Conservation (phyloP, 306 rosid genomes). For the Medicago arabica region DNA sequence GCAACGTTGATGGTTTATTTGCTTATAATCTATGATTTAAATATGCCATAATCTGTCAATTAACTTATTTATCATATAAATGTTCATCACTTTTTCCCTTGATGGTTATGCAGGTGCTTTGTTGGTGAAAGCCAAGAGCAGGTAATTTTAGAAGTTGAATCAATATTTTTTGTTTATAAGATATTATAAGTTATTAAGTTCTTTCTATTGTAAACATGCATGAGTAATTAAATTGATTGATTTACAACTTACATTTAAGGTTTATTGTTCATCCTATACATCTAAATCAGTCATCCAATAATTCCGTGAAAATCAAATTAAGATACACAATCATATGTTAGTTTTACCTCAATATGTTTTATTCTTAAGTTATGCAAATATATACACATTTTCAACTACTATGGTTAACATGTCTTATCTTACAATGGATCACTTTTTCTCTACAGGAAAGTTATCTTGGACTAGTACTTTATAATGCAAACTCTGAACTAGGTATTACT, state of each 20-base stretch:
- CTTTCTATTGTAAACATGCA: neutral
- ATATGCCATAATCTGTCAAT: neutral
- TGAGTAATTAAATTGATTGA: neutral
- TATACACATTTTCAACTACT: neutral
- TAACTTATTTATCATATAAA: neutral
- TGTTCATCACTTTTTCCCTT: neutral
- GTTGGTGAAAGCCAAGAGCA: neutral
- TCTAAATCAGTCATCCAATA: neutral
- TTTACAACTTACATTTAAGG: neutral
- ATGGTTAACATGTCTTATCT: neutral
- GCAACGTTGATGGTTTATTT: neutral
- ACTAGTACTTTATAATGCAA: slow-evolving; percentile 25
- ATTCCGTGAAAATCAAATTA: neutral
- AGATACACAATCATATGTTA: neutral
- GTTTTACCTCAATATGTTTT: neutral
- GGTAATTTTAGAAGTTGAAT: slow-evolving; percentile 11
- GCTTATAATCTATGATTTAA: neutral
- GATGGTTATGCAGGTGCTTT: slow-evolving; percentile 30
- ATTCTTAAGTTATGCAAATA: neutral
- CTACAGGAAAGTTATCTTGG: slow-evolving; percentile 30
- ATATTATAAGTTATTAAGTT: neutral
- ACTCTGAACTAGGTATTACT: slow-evolving; percentile 10
- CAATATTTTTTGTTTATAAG: neutral
- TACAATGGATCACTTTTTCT: neutral
- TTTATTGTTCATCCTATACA: neutral